Base-by-base conservation (phyloP, 2,329 filamentous ascomycete species). In the Botryotinia calthae region DNA sequence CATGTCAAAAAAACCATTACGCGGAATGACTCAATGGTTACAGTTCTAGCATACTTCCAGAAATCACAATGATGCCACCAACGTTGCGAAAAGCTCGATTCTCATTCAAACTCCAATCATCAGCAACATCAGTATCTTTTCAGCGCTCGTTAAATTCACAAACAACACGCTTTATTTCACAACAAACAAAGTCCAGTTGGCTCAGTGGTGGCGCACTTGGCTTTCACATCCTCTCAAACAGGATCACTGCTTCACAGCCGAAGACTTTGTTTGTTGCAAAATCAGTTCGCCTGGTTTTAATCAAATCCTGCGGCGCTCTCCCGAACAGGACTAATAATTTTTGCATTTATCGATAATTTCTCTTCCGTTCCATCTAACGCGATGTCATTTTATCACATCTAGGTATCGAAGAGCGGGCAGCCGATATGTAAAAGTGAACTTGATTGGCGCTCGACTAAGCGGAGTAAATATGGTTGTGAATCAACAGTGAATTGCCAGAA, bases 181-280 rank as follows among this genome's bases (percentile, higher is more conserved):
- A 64, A 46, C 28, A 64, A 64, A 42, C 37, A 62, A 42, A 31
- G 7, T 64, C 42, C 40, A 64, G 62, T 31, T 64, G 62, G 62
- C 62, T 34, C n/a, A 51, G 62, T 64, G 62, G 62, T 64, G 31
- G 31, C 62, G 62, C 42, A 34, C 62, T 64, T 42, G 42, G 62
- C 46, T 16, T 64, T 64, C 62, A 64, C 62, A 46, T 64, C 62
- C 62, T 44, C 42, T 64, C 18, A 64, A 31, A 64, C 62, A 44
- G 62, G 62, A 64, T 28, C 42, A 28, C 42, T 64, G 62, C 42
- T 46, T 64, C 12, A 64, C 62, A 25, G 22, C 42, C 62, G 42
- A 64, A 64, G 40, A 46, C 20, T 28, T 46, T 46, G 62, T 25
- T 64, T 31, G 42, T 46, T 62, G 20, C 5, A 34, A 64, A 64